Evolutionary conservation across 2,329 filamentous ascomycete genomes (phyloP).

Genomic region (Alternaria angustiovoidea): DNA sequence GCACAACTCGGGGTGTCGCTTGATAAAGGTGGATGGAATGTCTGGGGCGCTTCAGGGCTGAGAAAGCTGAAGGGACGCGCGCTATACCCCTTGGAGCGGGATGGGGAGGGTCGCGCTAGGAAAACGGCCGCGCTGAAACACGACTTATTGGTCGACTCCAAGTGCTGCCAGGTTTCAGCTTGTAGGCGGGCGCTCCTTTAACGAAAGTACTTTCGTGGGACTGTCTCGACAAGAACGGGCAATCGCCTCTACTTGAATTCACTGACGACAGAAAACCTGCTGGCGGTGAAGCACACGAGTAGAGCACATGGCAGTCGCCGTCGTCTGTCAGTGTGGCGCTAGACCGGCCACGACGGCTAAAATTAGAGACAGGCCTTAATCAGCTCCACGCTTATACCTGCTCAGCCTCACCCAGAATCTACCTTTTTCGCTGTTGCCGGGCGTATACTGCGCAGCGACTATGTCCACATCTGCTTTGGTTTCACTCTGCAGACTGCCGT

Average conservation of each 20-base stretch:
- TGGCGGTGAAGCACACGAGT: constrained; percentile 21
- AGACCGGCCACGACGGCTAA: constrained; percentile 27
- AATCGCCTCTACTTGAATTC: constrained; percentile 10
- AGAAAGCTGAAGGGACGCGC: constrained; percentile 22
- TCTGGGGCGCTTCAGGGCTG: constrained; percentile 29
- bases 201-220: constrained; percentile 24
- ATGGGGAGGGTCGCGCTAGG: constrained; percentile 27
- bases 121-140: constrained; percentile 33
- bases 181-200: constrained; percentile 32
- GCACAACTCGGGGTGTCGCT: constrained; percentile 35
- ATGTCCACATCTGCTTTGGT: not conserved
- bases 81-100: constrained; percentile 15
- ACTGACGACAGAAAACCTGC: constrained; percentile 5
- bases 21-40: constrained; percentile 37
- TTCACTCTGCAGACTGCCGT: not conserved
- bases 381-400: constrained; percentile 26
- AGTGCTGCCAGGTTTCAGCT: constrained; percentile 27
- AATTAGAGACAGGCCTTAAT: constrained; percentile 31
- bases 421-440: constrained; percentile 11
- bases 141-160: constrained; percentile 21
- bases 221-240: constrained; percentile 12
- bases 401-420: constrained; percentile 36
- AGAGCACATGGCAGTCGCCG: constrained; percentile 5
- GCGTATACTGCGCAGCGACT: not conserved
- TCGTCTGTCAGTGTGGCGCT: constrained; percentile 25